Percentiles rank a stretch among this genome's conserved stretches.
Conservation (phyloP, 441 rosid species). For the Omphalea diandra region DNA sequence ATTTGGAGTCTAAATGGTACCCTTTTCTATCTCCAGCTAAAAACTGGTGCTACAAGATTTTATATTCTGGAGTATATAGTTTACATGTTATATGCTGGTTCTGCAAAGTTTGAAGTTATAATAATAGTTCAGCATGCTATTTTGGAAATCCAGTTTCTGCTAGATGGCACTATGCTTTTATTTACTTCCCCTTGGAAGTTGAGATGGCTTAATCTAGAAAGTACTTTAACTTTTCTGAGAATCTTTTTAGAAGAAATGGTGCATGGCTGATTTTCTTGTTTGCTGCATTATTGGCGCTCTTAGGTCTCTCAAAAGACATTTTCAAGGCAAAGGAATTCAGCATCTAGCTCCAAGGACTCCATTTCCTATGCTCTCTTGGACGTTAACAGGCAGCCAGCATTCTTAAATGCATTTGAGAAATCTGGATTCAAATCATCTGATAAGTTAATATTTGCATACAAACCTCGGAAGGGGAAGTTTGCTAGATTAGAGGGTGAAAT, state of each 20-base stretch:
- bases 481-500: constrained; percentile 42
- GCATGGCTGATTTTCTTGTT: background rate
- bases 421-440: constrained; percentile 58
- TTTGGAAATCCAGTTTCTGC: background rate
- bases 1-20: background rate
- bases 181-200: background rate
- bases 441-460: constrained; percentile 63
- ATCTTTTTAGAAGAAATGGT: background rate
- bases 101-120: background rate
- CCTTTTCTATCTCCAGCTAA: background rate
- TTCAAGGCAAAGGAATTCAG: constrained; percentile 53
- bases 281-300: constrained; percentile 21
- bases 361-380: constrained; percentile 67
- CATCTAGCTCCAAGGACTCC: constrained; percentile 40
- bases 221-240: background rate
- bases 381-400: constrained; percentile 57
- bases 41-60: background rate
- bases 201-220: background rate
- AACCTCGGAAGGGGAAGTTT: constrained; percentile 68
- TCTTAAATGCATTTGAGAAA: constrained; percentile 59
- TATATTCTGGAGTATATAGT: too few relatives aligned
- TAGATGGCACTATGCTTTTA: background rate
- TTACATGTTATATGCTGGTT: background rate
- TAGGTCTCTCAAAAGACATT: constrained; percentile 80
- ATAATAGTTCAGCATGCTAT: background rate